Evolutionary conservation across 768 basidiomycete species (phyloP), one percentile per base, ranked within the genome.

Genomic region (Rubroboletus pulcherrimus): DNA sequence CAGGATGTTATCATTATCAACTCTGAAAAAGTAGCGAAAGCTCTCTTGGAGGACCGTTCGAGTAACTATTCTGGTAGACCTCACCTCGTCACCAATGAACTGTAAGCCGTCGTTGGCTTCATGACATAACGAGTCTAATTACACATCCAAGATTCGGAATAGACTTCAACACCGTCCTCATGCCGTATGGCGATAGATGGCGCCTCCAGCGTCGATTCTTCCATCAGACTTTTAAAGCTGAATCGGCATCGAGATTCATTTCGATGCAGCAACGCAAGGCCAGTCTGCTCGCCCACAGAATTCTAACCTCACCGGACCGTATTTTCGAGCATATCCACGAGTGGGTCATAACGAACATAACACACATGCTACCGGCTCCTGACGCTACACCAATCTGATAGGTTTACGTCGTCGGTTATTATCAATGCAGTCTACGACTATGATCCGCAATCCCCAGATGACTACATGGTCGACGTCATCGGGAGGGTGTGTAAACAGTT

Each of bases 341-440:
- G 62, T 63, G 33, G 15, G 56, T 54, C 26, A 38, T 12, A 6
- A 29, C 59, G 56, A 63, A 65, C 72, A 14, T 30, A 21, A 8
- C 29, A 41, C 8, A 10, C 19, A 19, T 26, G 42, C 29, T 33
- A 7, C 29, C 39, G 15, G 17, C 8, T 41, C 12, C 24, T 53
- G 35, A 53, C 9, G 8, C 24, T 2, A 11, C 37, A n/a, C 41
- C 11, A 7, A 46, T 45, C 19, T 35, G 30, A 44, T 46, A 66
- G 58, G 40, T 57, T 54, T 26, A 42, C 52, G 14, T 21, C 64
- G 62, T 57, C 73, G 60, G 71, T 75, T 49, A 64, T 69, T 11
- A 54, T 63, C 17, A 51, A 51, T 41, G 54, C 55, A 15, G 31
- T 56, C 42, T 51, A 66, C 35, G 62, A 55, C 44, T 64, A 66